Base-by-base conservation (phyloP, 106 monocot species). In the Narthecium ossifragum region DNA sequence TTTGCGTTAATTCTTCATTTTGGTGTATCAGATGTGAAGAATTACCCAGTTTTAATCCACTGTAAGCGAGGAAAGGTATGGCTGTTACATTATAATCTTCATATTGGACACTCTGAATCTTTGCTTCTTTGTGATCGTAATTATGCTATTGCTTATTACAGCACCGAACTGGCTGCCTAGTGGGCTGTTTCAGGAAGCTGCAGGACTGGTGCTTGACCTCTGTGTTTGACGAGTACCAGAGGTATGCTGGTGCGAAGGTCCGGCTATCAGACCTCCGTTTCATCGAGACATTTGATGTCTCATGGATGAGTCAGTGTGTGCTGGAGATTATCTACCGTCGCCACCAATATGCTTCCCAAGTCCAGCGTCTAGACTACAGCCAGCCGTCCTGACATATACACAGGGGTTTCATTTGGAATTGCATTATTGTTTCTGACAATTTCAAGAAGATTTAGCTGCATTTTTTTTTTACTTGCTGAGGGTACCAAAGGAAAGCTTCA, bases 151-250 rank as follows among this genome's bases (percentile, higher is more conserved):
- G 50, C 3, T 38, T 9, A 14, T 7, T 51, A 49, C 85, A 93
- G 93, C 93, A 93, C 52, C 81, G 93, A 11, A 93, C 93, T 6
- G 93, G 93, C 4, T 80, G 78, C 61, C 81, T 93, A 12, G 85
- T 93, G 21, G 93, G 93, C 36, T 93, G 93, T 34, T 88, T 88
- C 69, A 81, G 93, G 61, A 93, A 85, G 59, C 69, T 85, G 13
- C 82, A 88, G 65, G 72, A 74, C 50, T 88, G 93, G 93, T 77
- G 79, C 63, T 34, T 88, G 57, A 36, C 85, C 23, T 81, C 88
- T 17, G 74, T 93, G 8, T 72, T 72, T 14, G 82, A 88, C 40
- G 93, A 93, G 38, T 93, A 93, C 46, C 34, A 71, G 30, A 69
- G 66, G 3, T 80, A 60, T 55, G 88, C 93, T 28, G 85, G 67